A percentile compares a stretch with the other conserved stretches of the same genome.
phyloP scores from a whole-genome alignment of 2,329 filamentous ascomycete species.

The Pseudogymnoascus sp. region DNA sequence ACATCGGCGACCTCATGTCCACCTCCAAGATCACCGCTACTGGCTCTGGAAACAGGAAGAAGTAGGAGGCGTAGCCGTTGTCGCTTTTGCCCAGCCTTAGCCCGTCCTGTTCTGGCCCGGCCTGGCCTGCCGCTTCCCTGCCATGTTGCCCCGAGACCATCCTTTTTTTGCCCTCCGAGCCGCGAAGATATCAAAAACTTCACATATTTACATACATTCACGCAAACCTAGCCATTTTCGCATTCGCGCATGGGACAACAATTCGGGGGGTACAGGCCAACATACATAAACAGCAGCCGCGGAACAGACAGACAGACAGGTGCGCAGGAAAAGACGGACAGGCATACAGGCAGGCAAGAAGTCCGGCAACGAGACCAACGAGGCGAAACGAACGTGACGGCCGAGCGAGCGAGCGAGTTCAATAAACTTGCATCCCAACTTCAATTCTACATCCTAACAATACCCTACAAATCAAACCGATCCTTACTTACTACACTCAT shows the following conservation, averaged over 20 bases:
- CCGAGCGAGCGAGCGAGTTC: not conserved
- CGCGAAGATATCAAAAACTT: not conserved
- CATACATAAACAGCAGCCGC: conserved; percentile 4
- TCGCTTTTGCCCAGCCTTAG: not conserved
- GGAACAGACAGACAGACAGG: conserved; percentile 6
- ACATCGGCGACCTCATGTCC: conserved; percentile 92
- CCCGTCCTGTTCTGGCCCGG: not conserved
- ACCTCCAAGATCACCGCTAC: conserved; percentile 62
- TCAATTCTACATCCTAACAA: not conserved
- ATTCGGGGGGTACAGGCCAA: not conserved
- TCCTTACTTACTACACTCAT: conserved; percentile 5
- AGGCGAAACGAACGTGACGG: conserved; percentile 2
- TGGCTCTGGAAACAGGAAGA: conserved; percentile 17
- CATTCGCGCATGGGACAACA: not conserved
- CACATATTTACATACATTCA: not conserved
- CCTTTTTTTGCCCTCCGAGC: not conserved
- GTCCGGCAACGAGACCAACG: not conserved
- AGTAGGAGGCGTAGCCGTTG: conserved; percentile 6
- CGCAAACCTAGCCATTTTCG: not conserved
- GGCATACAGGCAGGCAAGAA: not conserved
- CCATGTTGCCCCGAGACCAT: not conserved
- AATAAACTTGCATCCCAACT: not conserved
- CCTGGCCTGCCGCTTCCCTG: not conserved
- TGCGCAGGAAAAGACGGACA: not conserved
- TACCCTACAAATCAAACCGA: not conserved